Evolutionary conservation across 1,284 basidiomycete species (phyloP).

Genomic region (Vanrija pseudolonga): DNA sequence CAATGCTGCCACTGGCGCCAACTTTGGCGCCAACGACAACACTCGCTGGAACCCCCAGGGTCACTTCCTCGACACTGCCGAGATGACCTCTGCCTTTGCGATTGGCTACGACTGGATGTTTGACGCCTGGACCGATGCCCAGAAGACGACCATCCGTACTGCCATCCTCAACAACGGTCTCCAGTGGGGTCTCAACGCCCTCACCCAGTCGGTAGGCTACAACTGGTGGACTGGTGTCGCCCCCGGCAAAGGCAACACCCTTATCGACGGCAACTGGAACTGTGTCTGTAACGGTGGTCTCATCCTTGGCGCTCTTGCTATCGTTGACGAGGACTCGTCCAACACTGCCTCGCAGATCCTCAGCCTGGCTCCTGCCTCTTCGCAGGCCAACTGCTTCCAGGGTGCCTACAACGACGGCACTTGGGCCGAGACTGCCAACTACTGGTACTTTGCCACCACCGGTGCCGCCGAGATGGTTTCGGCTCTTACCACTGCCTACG

Average conservation of each 20-base stretch:
- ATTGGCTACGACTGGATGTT: constrained; percentile 95
- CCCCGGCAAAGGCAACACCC: constrained; percentile 15
- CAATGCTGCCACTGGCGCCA: background rate
- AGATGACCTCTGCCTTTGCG: constrained; percentile 79
- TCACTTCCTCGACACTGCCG: constrained; percentile 94
- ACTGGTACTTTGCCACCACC: constrained; percentile 94
- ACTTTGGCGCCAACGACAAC: constrained; percentile 51
- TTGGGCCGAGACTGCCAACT: constrained; percentile 94
- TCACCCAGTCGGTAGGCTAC: constrained; percentile 46
- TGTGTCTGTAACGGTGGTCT: constrained; percentile 91
- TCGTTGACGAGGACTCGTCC: constrained; percentile 77
- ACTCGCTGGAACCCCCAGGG: constrained; percentile 65
- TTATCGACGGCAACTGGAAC: constrained; percentile 83
- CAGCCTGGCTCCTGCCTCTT: constrained; percentile 10
- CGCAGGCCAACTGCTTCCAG: constrained; percentile 67
- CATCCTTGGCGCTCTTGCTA: constrained; percentile 83
- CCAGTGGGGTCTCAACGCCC: constrained; percentile 58
- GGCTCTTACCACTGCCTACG: constrained; percentile 77
- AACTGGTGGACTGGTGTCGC: constrained; percentile 52
- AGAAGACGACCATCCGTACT: constrained; percentile 66
- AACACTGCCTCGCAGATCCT: constrained; percentile 68
- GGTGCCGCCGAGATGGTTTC: constrained; percentile 89
- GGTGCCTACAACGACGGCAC: constrained; percentile 71
- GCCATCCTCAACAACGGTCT: constrained; percentile 80
- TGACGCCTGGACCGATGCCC: constrained; percentile 71